Evolutionary conservation across 345 rosid species (phyloP).

Genomic region (rapeseed (Brassica napus)): Da-Ae NC_063450.1:19110501-19111000

Average conservation of each 20-base stretch:
- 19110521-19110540: not conserved
- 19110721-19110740: slow-evolving; percentile 5
- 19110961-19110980: slow-evolving; percentile 33
- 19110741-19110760: slow-evolving; percentile 13
- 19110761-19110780: slow-evolving; percentile 13
- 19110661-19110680: slow-evolving; percentile 79
- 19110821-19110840: not conserved
- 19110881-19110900: slow-evolving; percentile 10
- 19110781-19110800: not conserved
- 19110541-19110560: not conserved
- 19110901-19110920: slow-evolving; percentile 20
- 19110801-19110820: not conserved
- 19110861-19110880: not conserved
- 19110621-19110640: slow-evolving; percentile 75
- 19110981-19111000: slow-evolving; percentile 7
- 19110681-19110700: slow-evolving; percentile 81
- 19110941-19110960: slow-evolving; percentile 39
- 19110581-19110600: slow-evolving; percentile 57
- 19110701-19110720: slow-evolving; percentile 5
- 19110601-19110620: slow-evolving; percentile 69
- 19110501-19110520: not conserved
- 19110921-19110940: slow-evolving; percentile 28
- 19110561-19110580: slow-evolving; percentile 80
- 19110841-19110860: not conserved
- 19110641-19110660: slow-evolving; percentile 61